Conservation (phyloP, 2,329 filamentous ascomycete species). For the Cryphonectria japonica region DNA sequence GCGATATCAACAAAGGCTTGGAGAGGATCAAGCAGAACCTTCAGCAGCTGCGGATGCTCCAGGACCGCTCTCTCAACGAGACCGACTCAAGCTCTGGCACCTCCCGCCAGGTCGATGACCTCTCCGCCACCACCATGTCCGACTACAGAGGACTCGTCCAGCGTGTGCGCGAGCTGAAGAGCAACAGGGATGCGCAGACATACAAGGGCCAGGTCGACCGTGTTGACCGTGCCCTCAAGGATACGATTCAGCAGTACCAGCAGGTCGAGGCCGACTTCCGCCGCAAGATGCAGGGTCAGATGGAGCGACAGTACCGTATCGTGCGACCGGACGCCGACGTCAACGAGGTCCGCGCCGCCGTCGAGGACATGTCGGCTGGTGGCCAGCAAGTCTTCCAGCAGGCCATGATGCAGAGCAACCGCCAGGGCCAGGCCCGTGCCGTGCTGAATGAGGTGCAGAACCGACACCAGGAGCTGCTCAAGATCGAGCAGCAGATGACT, state of each 20-base stretch:
- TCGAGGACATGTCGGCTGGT: slow-evolving; percentile 70
- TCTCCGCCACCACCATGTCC: slow-evolving; percentile 80
- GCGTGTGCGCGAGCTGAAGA: slow-evolving; percentile 82
- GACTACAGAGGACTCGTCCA: slow-evolving; percentile 79
- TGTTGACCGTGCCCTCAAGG: slow-evolving; percentile 78
- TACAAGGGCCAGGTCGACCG: slow-evolving; percentile 83
- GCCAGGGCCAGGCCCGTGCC: slow-evolving; percentile 78
- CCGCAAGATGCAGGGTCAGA: slow-evolving; percentile 79
- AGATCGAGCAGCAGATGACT: slow-evolving; percentile 89
- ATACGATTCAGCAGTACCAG: slow-evolving; percentile 81
- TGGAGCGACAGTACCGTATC: slow-evolving; percentile 88
- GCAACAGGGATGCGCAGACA: slow-evolving; percentile 73
- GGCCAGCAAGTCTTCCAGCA: slow-evolving; percentile 86
- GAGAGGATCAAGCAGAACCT: slow-evolving; percentile 74
- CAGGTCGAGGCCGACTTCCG: slow-evolving; percentile 79
- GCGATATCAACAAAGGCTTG: slow-evolving; percentile 77
- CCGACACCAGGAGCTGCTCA: slow-evolving; percentile 84
- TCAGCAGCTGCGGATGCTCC: slow-evolving; percentile 70
- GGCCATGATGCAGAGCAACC: slow-evolving; percentile 79
- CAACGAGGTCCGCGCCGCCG: slow-evolving; percentile 75
- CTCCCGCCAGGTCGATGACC: slow-evolving; percentile 70
- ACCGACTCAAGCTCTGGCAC: slow-evolving; percentile 71
- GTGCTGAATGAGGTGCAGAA: slow-evolving; percentile 80
- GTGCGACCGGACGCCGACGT: slow-evolving; percentile 81
- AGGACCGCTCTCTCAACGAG: slow-evolving; percentile 73